These are phyloP conservation scores for Xylaria sp. DNA, from an alignment of 495 filamentous ascomycete species.

Conservation along the genomic window DNA sequence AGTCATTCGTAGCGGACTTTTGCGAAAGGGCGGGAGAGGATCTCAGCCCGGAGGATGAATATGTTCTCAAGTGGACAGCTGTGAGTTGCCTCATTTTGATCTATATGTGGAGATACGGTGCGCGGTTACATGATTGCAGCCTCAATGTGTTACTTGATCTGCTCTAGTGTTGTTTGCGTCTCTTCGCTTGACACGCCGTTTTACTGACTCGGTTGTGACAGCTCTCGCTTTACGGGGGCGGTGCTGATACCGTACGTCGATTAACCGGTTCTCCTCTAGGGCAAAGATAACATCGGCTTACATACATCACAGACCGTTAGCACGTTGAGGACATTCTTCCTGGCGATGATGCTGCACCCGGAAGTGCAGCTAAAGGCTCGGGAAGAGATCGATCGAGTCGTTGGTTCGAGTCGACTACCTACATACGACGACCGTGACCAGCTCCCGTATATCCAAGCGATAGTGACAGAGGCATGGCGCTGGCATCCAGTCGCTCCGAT, in stretches of 20 bases:
- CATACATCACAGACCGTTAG: neutral
- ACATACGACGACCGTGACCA: slow-evolving; percentile 35
- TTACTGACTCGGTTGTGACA: neutral
- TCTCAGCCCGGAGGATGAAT: slow-evolving; percentile 30
- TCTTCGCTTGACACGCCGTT: neutral
- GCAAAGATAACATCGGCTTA: neutral
- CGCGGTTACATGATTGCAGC: neutral
- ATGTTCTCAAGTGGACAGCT: slow-evolving; percentile 1
- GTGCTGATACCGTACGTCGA: slow-evolving; percentile 3
- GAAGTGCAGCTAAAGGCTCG: slow-evolving; percentile 36
- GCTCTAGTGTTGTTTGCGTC: neutral
- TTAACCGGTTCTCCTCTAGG: neutral
- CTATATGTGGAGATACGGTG: neutral
- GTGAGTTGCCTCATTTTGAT: slow-evolving; percentile 4
- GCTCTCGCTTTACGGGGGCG: neutral
- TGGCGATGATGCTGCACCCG: slow-evolving; percentile 38
- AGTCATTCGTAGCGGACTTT: slow-evolving; percentile 41
- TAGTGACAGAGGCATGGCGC: slow-evolving; percentile 39
- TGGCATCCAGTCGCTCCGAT: slow-evolving; percentile 34
- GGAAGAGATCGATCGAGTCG: slow-evolving; percentile 40
- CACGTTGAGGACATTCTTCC: slow-evolving; percentile 31
- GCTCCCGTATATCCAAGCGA: slow-evolving; percentile 38
- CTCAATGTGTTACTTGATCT: neutral
- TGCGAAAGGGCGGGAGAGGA: slow-evolving; percentile 36
- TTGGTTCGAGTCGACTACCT: slow-evolving; percentile 37